A percentile compares a stretch with the other conserved stretches of the same genome.
Evolutionary conservation across 306 rosid species (phyloP).

Genomic region (Heteromeles arbutifolia): DNA sequence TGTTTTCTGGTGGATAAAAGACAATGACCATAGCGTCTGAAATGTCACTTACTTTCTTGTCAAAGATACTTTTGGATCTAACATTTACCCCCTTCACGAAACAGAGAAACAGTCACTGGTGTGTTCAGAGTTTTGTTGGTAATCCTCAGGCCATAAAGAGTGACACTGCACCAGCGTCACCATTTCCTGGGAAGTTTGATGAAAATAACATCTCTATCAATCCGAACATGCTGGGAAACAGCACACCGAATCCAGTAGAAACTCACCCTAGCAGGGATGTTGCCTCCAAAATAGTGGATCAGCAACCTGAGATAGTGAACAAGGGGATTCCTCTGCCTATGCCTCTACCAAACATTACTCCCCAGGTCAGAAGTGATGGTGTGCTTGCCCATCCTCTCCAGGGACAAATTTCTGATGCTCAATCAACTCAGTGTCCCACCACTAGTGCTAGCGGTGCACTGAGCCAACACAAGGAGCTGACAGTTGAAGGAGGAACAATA

Average conservation of each 20-base stretch:
- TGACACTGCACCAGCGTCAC: constrained; percentile 52
- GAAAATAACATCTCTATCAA: constrained; percentile 55
- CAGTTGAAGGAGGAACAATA: constrained; percentile 88
- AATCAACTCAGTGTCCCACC: constrained; percentile 49
- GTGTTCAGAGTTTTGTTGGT: constrained; percentile 66
- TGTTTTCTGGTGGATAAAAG: constrained; percentile 3
- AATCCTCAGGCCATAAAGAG: constrained; percentile 60
- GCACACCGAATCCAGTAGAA: constrained; percentile 49
- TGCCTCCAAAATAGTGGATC: constrained; percentile 41
- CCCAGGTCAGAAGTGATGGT: constrained; percentile 58
- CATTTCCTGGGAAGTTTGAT: constrained; percentile 74
- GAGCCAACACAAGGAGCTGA: constrained; percentile 57
- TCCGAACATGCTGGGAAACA: constrained; percentile 47
- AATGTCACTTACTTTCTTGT: too few relatives aligned
- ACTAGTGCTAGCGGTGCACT: constrained; percentile 34
- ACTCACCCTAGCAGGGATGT: constrained; percentile 53
- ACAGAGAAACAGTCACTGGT: constrained; percentile 99
- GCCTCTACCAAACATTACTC: constrained; percentile 46
- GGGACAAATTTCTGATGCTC: constrained; percentile 58
- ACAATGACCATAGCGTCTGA: neutral
- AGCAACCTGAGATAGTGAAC: constrained; percentile 55
- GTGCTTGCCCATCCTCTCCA: constrained; percentile 63
- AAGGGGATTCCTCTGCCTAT: constrained; percentile 51
- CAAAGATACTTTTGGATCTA: constrained; percentile 10
- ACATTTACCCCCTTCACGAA: constrained; percentile 10